Evolutionary conservation across 2,329 filamentous ascomycete species (phyloP).

Genomic region (Fusarium mundagurra): DNA sequence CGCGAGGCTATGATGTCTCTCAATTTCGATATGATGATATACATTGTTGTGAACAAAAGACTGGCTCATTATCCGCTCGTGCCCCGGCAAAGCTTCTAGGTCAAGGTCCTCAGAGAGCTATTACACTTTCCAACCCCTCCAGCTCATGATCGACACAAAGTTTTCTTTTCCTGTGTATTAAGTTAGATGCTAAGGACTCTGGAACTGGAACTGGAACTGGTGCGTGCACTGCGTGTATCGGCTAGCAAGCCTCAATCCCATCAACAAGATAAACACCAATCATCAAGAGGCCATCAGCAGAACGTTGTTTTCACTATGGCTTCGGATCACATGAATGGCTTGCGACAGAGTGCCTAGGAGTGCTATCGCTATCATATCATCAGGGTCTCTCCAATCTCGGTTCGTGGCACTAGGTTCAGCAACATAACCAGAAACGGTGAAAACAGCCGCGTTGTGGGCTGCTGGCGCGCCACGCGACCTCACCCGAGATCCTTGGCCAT

Average conservation of each 20-base stretch:
- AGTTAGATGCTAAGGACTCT: conserved; percentile 7
- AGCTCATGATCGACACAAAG: conserved; percentile 25
- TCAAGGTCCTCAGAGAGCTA: not conserved
- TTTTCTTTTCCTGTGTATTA: conserved; percentile 10
- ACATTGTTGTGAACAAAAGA: not conserved
- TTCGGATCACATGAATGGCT: not conserved
- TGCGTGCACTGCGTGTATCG: not conserved
- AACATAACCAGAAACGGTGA: conserved; percentile 30
- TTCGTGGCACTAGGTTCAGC: conserved; percentile 26
- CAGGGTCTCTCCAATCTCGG: conserved; percentile 26
- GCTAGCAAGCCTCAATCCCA: conserved; percentile 26
- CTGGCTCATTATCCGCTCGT: not conserved
- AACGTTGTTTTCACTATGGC: conserved; percentile 7
- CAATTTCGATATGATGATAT: not conserved
- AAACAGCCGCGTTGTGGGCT: conserved; percentile 23
- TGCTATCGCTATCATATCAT: conserved; percentile 21
- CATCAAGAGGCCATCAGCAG: not conserved
- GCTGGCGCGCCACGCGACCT: conserved; percentile 20
- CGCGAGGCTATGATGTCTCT: conserved; percentile 2
- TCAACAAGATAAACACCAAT: conserved; percentile 2
- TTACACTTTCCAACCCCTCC: conserved; percentile 9
- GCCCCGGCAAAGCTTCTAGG: not conserved
- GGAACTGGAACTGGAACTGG: not conserved
- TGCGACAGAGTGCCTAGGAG: conserved; percentile 6
- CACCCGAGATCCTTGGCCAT: conserved; percentile 30